Base-by-base conservation (phyloP, 2,329 filamentous ascomycete genomes). In the Exophiala aquamarina region DNA sequence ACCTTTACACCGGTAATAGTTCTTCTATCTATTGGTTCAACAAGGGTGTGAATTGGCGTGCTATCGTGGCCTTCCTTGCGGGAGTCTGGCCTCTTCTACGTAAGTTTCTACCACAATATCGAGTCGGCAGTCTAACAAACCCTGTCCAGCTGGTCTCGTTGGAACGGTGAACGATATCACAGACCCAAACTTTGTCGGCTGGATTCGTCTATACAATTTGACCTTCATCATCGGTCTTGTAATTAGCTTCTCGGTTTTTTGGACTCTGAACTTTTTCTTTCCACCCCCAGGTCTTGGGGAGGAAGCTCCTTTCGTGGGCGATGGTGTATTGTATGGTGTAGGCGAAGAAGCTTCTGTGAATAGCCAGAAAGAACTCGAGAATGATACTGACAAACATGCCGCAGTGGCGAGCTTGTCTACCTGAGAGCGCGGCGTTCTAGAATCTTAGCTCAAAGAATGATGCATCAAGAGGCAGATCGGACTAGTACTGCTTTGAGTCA, bases 41-140 rank as follows among this genome's bases (percentile, higher is more conserved):
- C 34, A 47, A 61, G n/a, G 72, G 70, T n/a, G 50, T 73, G 42
- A 73, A 75, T 46, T 73, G 64, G 63, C 62, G 71, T 10, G 66
- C 65, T 6, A 62, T 69, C 37, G 52, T 63, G 3, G 62, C 67
- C 5, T 74, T 53, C 21, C 21, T 53, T 8, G 35, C 39, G 11
- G 50, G 50, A 6, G 50, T 53, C 11, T 53, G 50, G 50, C 50
- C 50, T 3, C 31, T 53, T 19, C 43, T 53, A 15, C 50, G 50
- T 53, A 26, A 53, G 50, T 47, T 2, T 11, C 10, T 20, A n/a
- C 23, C 23, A 26, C 23, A 11, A 26, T 6, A 11, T 26, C 6
- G 23, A 6, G 11, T 26, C 6, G 23, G 11, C n/a, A 11, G 10
- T 35, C 33, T 45, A 33, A 37, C 21, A 28, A 13, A 20, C 13